Base-by-base conservation (phyloP, 805 yeast species). In the Kazachstania bromeliacearum region DNA sequence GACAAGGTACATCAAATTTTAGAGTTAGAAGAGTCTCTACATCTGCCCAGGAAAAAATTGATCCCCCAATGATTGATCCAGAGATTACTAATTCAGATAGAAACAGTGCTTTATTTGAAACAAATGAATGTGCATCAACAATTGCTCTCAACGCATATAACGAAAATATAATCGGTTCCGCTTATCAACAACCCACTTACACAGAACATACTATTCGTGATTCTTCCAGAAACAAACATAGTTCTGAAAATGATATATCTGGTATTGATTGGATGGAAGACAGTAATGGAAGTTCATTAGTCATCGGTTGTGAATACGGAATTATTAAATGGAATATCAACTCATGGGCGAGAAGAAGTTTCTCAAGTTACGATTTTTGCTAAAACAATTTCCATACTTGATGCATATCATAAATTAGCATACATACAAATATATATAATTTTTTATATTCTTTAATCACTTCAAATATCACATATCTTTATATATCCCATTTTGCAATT, bases 251-350 rank as follows among this genome's bases (percentile, higher is more conserved):
- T 43, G 79, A 76, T 40, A 68, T 79, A 7, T 64, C 74, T 13
- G 88, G 88, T 1, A 51, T 80, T 39, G 79, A 75, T 38, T 71
- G 82, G 71, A 57, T 71, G 31, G 66, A 66, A 31, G 69, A 67
- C 42, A 54, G 56, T 13, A 66, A 70, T 7, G 77, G 78, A 1
- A 65, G 74, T 14, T 64, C 68, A 25, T 53, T 80, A 26, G 62
- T 75, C 5, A 71, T 80, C 24, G 88, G 84, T 1, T 68, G 76
- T 35, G 78, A 75, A 40, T 73, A 71, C 30, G 94, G 94, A 1
- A 62, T 84, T 15, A 65, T 77, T 31, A 66, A 68, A 44, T 83
- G 89, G 87, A 73, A 71, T 29, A 69, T 83, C 32, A 81, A 80
- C 47, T 67, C 73, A 12, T 70, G 77, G 70, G 71, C 73, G 21